Conservation (phyloP, 2,329 filamentous ascomycete genomes). For the Sarocladium oryzae region DNA sequence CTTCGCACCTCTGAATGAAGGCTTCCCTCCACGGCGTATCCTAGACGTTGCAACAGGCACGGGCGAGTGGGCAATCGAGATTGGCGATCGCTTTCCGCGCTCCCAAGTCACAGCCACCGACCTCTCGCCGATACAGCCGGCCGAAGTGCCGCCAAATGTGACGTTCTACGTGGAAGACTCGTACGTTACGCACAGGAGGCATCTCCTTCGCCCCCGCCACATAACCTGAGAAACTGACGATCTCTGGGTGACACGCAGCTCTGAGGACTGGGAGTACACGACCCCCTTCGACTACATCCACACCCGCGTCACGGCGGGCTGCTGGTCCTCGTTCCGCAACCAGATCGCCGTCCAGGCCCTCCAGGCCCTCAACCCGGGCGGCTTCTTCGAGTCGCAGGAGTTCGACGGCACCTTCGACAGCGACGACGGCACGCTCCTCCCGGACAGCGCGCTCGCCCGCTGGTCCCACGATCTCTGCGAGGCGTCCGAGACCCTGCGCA, state of each 20-base stretch:
- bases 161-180: slow-evolving; percentile 67
- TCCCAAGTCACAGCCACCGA: slow-evolving; percentile 57
- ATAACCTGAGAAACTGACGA: too few species aligned
- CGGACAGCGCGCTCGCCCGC: slow-evolving; percentile 28
- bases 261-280: slow-evolving; percentile 44
- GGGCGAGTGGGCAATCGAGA: slow-evolving; percentile 59
- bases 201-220: too few species aligned
- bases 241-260: too few species aligned
- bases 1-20: slow-evolving; percentile 34
- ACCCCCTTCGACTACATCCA: slow-evolving; percentile 52
- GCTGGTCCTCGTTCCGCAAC: slow-evolving; percentile 40
- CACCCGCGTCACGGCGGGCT: slow-evolving; percentile 41
- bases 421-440: slow-evolving; percentile 39
- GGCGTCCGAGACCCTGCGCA: slow-evolving; percentile 30
- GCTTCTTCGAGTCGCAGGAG: slow-evolving; percentile 51
- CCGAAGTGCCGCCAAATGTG: slow-evolving; percentile 63
- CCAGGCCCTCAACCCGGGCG: slow-evolving; percentile 41
- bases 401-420: slow-evolving; percentile 29
- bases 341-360: slow-evolving; percentile 48
- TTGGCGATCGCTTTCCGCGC: slow-evolving; percentile 55
- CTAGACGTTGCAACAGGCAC: slow-evolving; percentile 38
- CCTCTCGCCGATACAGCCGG: slow-evolving; percentile 61
- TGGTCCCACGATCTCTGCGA: slow-evolving; percentile 35
- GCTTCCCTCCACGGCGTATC: slow-evolving; percentile 23
- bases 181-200: slow-evolving; percentile 25